These are phyloP conservation scores for Oleoguttula mirabilis DNA, from an alignment of 495 filamentous ascomycete genomes.

Conservation along the genomic window DNA sequence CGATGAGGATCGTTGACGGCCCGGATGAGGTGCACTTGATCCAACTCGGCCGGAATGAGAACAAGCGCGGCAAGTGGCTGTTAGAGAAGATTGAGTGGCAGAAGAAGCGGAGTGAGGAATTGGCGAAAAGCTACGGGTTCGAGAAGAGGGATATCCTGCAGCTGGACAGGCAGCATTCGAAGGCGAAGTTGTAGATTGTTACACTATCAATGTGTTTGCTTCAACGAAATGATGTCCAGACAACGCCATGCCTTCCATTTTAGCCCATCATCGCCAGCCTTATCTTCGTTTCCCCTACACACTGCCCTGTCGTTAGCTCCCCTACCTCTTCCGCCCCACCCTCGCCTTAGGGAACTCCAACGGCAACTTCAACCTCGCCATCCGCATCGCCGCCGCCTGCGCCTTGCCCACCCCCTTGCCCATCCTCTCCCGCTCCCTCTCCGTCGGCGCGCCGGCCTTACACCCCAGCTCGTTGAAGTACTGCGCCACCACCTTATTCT, in stretches of 20 bases:
- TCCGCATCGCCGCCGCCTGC: constrained; percentile 45
- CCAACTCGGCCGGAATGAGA: constrained; percentile 34
- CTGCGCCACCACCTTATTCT: constrained; percentile 47
- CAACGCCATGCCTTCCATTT: no score
- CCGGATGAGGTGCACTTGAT: constrained; percentile 35
- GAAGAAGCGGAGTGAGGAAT: constrained; percentile 25
- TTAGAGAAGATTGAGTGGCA: constrained; percentile 29
- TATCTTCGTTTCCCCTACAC: no score
- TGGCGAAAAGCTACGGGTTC: constrained; percentile 30
- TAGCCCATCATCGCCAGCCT: no score
- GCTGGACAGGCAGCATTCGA: constrained; percentile 23
- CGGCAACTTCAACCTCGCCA: constrained; percentile 64
- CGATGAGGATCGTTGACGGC: constrained; percentile 30
- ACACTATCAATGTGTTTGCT: no score
- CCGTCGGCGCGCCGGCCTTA: constrained; percentile 38
- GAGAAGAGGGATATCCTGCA: constrained; percentile 25
- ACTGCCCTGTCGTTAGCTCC: no score
- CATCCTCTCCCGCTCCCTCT: constrained; percentile 35
- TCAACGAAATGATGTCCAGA: no score
- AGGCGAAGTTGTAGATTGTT: constrained; percentile 20
- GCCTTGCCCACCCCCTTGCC: constrained; percentile 41
- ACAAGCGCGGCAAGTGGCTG: constrained; percentile 28
- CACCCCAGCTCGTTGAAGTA: constrained; percentile 84
- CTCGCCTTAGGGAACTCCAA: constrained; percentile 62
- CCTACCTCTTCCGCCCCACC: not conserved